Evolutionary conservation across 768 basidiomycete species (phyloP).

Genomic region (Boletus reticulatus): DNA sequence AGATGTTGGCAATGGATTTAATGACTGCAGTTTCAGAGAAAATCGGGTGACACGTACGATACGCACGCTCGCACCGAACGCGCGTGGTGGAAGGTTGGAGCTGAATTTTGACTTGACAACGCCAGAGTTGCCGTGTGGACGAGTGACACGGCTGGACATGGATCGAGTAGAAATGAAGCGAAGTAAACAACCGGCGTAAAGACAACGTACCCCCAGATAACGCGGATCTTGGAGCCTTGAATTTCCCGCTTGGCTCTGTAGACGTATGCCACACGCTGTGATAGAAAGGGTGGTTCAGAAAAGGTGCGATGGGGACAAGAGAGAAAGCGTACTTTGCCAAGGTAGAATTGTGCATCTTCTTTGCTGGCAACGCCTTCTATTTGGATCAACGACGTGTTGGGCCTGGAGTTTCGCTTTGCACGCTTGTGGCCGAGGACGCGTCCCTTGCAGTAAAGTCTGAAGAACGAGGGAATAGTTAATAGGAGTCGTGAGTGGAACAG

Average conservation of each 20-base stretch:
- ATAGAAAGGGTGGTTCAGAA: not conserved
- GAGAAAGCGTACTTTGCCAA: slow-evolving; percentile 80
- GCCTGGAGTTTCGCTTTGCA: slow-evolving; percentile 93
- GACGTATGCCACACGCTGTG: slow-evolving; percentile 92
- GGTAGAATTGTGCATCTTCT: slow-evolving; percentile 96
- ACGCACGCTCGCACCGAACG: slow-evolving; percentile 91
- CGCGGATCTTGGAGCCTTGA: slow-evolving; percentile 91
- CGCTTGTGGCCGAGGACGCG: slow-evolving; percentile 98
- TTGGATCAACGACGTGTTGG: slow-evolving; percentile 95
- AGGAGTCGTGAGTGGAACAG: too few relatives aligned
- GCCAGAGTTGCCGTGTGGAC: slow-evolving; percentile 91
- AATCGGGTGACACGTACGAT: slow-evolving; percentile 53
- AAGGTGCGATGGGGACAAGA: not conserved
- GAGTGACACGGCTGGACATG: slow-evolving; percentile 75
- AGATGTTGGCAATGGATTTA: not conserved
- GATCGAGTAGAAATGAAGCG: not conserved
- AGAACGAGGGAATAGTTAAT: not conserved
- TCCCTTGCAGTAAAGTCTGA: slow-evolving; percentile 93
- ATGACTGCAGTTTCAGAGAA: not conserved
- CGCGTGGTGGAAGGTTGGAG: slow-evolving; percentile 90
- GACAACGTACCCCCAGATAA: slow-evolving; percentile 92
- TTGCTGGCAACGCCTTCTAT: slow-evolving; percentile 94
- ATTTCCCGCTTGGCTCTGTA: slow-evolving; percentile 96
- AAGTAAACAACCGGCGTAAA: not conserved
- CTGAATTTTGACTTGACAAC: slow-evolving; percentile 97